phyloP scores from a whole-genome alignment of 1,284 basidiomycete genomes.

The Cutaneotrichosporon sp. region DNA sequence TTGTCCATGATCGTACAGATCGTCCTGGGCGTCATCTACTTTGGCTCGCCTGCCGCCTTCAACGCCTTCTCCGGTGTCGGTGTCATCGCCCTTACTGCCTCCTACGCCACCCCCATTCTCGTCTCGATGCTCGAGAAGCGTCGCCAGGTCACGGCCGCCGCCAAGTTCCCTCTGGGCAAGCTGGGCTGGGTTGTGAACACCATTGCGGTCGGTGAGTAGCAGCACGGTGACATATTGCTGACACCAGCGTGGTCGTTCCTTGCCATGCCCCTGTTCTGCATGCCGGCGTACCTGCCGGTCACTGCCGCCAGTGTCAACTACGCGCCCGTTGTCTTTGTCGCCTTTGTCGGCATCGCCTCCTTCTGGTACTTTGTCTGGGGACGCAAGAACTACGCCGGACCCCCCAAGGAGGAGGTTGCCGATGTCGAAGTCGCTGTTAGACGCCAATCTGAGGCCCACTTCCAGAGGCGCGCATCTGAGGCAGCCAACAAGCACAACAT shows the following conservation, averaged over 20 bases:
- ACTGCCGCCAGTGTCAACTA: slow-evolving; percentile 45
- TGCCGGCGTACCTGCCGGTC: slow-evolving; percentile 40
- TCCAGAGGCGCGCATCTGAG: not conserved
- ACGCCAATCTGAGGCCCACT: not conserved
- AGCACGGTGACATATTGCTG: not conserved
- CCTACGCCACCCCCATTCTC: slow-evolving; percentile 53
- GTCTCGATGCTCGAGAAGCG: slow-evolving; percentile 51
- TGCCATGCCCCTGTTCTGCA: slow-evolving; percentile 38
- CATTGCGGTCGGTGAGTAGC: slow-evolving; percentile 24
- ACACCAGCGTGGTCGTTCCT: slow-evolving; percentile 37
- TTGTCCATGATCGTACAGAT: slow-evolving; percentile 51
- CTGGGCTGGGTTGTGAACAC: slow-evolving; percentile 49
- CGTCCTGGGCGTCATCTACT: slow-evolving; percentile 52
- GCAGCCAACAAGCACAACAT: too few relatives aligned
- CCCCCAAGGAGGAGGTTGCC: slow-evolving; percentile 29
- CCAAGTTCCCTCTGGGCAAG: slow-evolving; percentile 45
- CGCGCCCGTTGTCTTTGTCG: slow-evolving; percentile 65
- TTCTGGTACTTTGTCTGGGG: slow-evolving; percentile 61
- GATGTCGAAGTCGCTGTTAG: not conserved
- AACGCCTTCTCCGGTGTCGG: slow-evolving; percentile 50
- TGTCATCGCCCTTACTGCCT: slow-evolving; percentile 45
- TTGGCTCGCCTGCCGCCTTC: slow-evolving; percentile 49
- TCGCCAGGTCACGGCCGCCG: slow-evolving; percentile 38
- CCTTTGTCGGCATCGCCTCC: slow-evolving; percentile 60
- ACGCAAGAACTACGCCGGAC: slow-evolving; percentile 43